A percentile compares a stretch with the other conserved stretches of the same genome.
Evolutionary conservation across 2,329 filamentous ascomycete species (phyloP).

Genomic region (Bimuria novae-zelandiae): DNA sequence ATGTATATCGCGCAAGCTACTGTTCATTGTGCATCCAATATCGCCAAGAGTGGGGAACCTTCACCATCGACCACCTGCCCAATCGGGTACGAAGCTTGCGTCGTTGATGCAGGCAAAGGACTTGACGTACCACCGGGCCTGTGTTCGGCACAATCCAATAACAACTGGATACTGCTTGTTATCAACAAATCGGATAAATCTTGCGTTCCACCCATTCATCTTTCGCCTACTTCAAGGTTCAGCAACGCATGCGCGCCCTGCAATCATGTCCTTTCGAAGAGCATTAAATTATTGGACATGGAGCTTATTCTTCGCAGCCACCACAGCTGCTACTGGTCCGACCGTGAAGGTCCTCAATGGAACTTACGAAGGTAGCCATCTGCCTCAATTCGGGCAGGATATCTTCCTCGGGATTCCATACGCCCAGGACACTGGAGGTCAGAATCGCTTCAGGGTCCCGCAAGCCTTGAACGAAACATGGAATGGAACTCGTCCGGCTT

Average conservation of each 20-base stretch:
- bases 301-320: constrained; percentile 20
- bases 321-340: constrained; percentile 24
- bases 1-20: no score
- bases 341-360: constrained; percentile 40
- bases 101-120: background rate
- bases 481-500: constrained; percentile 46
- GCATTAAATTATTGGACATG: no score
- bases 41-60: background rate
- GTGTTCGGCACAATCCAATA: background rate
- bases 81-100: background rate
- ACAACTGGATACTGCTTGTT: no score
- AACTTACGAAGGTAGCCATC: constrained; percentile 40
- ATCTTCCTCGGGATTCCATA: constrained; percentile 60
- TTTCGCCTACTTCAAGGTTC: no score
- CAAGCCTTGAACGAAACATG: constrained; percentile 54
- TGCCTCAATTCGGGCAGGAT: constrained; percentile 49
- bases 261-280: no score
- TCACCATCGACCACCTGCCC: background rate
- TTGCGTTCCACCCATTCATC: no score
- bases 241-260: no score
- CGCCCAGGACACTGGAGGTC: constrained; percentile 58
- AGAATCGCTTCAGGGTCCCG: constrained; percentile 59
- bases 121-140: background rate
- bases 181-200: no score
- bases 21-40: background rate